Conservation (phyloP, 192 early-diverging fungal species). For the Linnemannia zychae region DNA sequence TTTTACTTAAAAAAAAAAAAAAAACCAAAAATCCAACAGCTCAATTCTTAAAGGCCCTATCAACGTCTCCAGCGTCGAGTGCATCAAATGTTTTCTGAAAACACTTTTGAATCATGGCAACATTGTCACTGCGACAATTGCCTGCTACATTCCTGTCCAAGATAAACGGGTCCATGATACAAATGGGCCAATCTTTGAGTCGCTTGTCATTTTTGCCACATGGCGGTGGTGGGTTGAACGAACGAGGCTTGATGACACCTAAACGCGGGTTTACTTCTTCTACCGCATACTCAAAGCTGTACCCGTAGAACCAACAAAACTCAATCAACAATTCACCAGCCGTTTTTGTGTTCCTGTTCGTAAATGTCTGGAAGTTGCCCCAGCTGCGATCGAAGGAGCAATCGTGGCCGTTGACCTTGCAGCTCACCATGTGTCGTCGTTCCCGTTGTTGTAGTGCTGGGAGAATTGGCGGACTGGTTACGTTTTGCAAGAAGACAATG, state of each 20-base stretch:
- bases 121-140: neutral
- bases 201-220: neutral
- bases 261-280: constrained; percentile 1
- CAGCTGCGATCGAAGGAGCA: constrained; percentile 3
- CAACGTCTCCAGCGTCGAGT: neutral
- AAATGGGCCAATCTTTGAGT: neutral
- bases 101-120: neutral
- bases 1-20: no score
- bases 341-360: neutral
- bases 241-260: neutral
- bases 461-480: neutral
- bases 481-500: constrained; percentile 6
- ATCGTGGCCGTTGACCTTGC: constrained; percentile 6
- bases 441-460: constrained; percentile 6
- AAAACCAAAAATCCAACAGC: no score
- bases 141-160: neutral
- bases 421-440: neutral
- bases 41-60: neutral
- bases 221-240: neutral
- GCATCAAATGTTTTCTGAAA: neutral
- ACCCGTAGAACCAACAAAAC: neutral
- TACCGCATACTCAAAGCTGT: neutral
- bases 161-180: constrained; percentile 13
- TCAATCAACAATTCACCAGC: neutral
- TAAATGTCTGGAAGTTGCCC: neutral